Evolutionary conservation across 495 filamentous ascomycete genomes (phyloP).

Genomic region (Barbatosphaeria neglecta): DNA sequence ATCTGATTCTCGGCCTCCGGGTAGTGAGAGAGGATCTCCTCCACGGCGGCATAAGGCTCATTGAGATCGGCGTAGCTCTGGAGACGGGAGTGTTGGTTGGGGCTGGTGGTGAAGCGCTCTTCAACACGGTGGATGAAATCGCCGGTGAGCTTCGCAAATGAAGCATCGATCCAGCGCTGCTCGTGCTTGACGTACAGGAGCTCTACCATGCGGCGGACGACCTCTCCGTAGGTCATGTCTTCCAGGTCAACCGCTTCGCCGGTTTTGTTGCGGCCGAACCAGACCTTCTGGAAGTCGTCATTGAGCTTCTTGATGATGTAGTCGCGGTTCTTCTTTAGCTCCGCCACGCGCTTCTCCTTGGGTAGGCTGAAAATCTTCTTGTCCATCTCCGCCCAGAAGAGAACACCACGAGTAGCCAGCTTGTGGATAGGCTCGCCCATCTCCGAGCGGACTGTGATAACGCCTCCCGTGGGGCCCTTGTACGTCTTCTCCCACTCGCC

Average conservation of each 20-base stretch:
- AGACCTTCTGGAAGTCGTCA: conserved; percentile 96
- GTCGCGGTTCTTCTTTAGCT: conserved; percentile 81
- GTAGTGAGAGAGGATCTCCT: conserved; percentile 69
- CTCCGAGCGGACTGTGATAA: conserved; percentile 94
- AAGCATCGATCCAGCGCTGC: conserved; percentile 84
- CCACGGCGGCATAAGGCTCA: conserved; percentile 62
- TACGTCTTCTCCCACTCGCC: conserved; percentile 94
- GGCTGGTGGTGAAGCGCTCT: conserved; percentile 66
- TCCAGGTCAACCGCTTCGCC: conserved; percentile 85
- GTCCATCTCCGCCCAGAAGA: conserved; percentile 97
- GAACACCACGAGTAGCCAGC: conserved; percentile 85
- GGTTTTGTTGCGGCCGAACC: conserved; percentile 84
- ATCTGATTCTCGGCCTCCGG: conserved; percentile 79
- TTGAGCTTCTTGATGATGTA: conserved; percentile 98
- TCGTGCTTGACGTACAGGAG: conserved; percentile 94
- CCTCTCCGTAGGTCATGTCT: conserved; percentile 95
- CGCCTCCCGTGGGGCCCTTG: conserved; percentile 79
- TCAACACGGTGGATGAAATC: conserved; percentile 95
- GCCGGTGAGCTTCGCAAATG: conserved; percentile 67
- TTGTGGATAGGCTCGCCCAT: conserved; percentile 99
- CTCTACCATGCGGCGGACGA: conserved; percentile 87
- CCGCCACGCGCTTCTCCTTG: conserved; percentile 83
- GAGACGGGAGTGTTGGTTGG: conserved; percentile 61
- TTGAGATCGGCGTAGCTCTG: conserved; percentile 84
- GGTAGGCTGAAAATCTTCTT: conserved; percentile 93